Evolutionary conservation across 2,329 filamentous ascomycete species (phyloP), one percentile per base, ranked within the genome.

Genomic region (Cadophora sp.): DNA sequence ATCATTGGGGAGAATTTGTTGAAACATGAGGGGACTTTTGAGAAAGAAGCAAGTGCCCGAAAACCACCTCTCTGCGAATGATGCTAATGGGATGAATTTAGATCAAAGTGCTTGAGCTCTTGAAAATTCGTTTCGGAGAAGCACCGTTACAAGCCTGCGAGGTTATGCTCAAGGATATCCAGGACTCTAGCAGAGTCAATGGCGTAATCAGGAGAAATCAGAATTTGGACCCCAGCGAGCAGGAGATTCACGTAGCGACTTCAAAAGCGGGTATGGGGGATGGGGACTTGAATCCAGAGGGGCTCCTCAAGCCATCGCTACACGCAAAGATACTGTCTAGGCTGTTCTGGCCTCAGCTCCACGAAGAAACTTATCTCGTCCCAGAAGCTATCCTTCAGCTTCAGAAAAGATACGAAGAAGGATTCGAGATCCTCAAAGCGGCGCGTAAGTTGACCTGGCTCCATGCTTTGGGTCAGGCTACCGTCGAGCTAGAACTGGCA

Each of bases 111-210:
- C 84, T 98, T 6, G 89, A 95, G 66, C 85, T 98, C 11, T 85
- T 99, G 67, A 97, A 97, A 81, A 85, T 92, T 68, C 89, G 94
- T 9, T 94, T 97, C 65, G 95, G 95, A 27, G 93, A 97, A 71
- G 85, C 87, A 33, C 89, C 93, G 18, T 82, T 99, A 55, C 96
- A 98, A 77, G 92, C 92, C 59, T 97, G 94, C 78, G 95, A 99
- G 76, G 96, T 99, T 74, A 99, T 99, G 96, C 87, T 99, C 66
- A 92, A 91, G 70, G 96, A 99, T 77, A 91, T 98, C 43, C 86
- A 91, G 71, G 94, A 97, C 75, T 97, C 94, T 1, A 85, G 85
- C 68, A 85, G 87, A 50, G 87, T 96, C 67, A 92, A 97, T 76
- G 81, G 83, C 8, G 82, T 85, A 14, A 88, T 97, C 56, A 83